Conservation (phyloP, 345 rosid genomes). For the Ricinus communis region DNA sequence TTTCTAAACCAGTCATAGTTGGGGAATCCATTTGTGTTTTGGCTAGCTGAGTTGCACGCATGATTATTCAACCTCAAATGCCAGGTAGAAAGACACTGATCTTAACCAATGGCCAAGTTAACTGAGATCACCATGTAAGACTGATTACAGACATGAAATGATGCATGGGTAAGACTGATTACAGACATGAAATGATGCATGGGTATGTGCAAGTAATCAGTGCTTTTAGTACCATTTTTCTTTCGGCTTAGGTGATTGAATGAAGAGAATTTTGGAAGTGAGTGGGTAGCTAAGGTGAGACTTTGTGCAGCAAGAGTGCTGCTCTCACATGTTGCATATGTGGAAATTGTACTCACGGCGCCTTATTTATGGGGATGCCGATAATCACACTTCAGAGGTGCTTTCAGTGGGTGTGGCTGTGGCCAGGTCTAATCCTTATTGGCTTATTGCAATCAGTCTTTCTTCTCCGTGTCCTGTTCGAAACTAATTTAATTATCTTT, state of each 20-base stretch:
- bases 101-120: not conserved
- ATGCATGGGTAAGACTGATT: not conserved
- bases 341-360: not conserved
- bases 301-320: not conserved
- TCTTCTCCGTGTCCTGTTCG: not conserved
- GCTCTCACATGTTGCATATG: not conserved
- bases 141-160: not conserved
- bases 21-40: not conserved
- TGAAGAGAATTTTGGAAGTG: not conserved
- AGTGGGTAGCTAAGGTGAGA: not conserved
- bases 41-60: not conserved
- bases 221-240: not conserved
- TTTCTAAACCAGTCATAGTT: not conserved
- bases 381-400: not conserved
- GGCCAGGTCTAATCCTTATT: not conserved
- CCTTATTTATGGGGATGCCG: not conserved
- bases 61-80: not conserved
- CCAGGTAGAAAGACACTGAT: not conserved
- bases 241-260: not conserved
- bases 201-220: not conserved
- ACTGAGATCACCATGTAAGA: not conserved
- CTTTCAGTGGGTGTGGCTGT: not conserved
- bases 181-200: not conserved
- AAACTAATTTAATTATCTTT: not conserved
- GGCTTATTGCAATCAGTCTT: not conserved